Base-by-base conservation (phyloP, 2,329 filamentous ascomycete species). In the Stenocarpella maydis region DNA sequence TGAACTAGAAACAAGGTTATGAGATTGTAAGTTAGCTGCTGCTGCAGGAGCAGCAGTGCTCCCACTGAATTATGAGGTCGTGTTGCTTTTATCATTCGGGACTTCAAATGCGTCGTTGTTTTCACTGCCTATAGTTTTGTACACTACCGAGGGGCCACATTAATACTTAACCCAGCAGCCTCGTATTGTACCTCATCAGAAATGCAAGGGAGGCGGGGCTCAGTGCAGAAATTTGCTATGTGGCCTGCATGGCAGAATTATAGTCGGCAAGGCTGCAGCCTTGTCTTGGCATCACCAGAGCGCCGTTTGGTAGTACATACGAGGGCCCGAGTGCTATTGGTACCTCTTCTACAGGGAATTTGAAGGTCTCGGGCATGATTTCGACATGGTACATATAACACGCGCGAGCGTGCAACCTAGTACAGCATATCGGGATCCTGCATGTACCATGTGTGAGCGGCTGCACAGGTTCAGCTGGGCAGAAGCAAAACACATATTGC, bases 231-330 rank as follows among this genome's bases (percentile, higher is more conserved):
- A n/a, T n/a, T n/a, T n/a, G n/a, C 2, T 12, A 34, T 34, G 31
- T 34, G 9, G 34, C 10, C 34, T 37, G 31, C 28, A 49, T 9
- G n/a, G 8, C 15, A 41, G 15, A 31, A 4, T 28, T 15, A 15
- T 21, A 10, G 21, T 9, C n/a, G 12, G 19, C 53, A 31, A 67
- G 43, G 65, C 53, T 67, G 43, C 52, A 67, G 65, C 52, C 52
- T 67, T 15, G 52, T 34, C 65, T 58, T 49, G 52, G 52, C 65
- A 19, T 21, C 15, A 15, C 17, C 14, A 49, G 37, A 63, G 43
- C 4, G 28, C n/a, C 6, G 28, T 17, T n/a, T 2, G 17, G 41
- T 24, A 24, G 41, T 24, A 17, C 8, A 47, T 37, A n/a, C 31
- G 28, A 14, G 14, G 4, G 8, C 28, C 19, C 9, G 15, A 12